A percentile compares a stretch with the other conserved stretches of the same genome.
Evolutionary conservation across 352 stramenopile genomes (phyloP).

Genomic region (Pythium utonaiense): DNA sequence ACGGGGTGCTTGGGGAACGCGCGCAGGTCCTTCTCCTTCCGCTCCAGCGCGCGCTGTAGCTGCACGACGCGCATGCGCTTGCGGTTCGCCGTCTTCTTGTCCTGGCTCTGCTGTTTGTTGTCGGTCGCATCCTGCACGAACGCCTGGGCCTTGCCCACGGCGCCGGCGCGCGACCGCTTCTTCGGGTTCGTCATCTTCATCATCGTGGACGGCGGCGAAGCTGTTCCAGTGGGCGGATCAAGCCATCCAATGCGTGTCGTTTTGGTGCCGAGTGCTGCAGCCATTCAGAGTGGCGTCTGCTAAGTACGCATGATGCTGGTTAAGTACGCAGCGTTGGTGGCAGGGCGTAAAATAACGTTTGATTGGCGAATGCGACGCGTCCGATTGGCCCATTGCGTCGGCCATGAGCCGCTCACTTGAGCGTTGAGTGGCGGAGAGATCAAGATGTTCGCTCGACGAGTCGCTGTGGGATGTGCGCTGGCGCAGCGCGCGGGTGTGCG

Average conservation of each 20-base stretch:
- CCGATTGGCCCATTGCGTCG: conserved; percentile 3
- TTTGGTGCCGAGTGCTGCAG: conserved; percentile 9
- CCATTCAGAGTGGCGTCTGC: conserved; percentile 14
- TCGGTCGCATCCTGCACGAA: conserved; percentile 62
- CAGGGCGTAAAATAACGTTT: conserved; percentile 7
- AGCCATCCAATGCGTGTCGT: conserved; percentile 5
- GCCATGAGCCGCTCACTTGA: not conserved
- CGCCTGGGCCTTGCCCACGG: conserved; percentile 40
- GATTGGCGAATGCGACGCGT: conserved; percentile 5
- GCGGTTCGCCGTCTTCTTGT: conserved; percentile 64
- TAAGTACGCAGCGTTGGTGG: conserved; percentile 8
- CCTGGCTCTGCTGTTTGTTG: conserved; percentile 51
- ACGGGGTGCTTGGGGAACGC: conserved; percentile 48
- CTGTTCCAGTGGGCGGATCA: not conserved
- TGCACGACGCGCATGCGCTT: conserved; percentile 80
- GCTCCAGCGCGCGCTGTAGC: conserved; percentile 68
- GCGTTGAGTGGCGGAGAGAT: conserved; percentile 23
- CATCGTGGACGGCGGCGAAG: conserved; percentile 23
- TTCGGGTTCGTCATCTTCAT: conserved; percentile 49
- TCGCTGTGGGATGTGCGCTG: conserved; percentile 27
- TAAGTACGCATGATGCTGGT: conserved; percentile 11
- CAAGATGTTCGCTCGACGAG: conserved; percentile 41
- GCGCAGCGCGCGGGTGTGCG: conserved; percentile 38
- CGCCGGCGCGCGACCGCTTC: conserved; percentile 48
- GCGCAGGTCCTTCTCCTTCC: conserved; percentile 60